These are phyloP conservation scores for Phylloporus scabripes DNA, from an alignment of 768 basidiomycete genomes.

Conservation along the genomic window DNA sequence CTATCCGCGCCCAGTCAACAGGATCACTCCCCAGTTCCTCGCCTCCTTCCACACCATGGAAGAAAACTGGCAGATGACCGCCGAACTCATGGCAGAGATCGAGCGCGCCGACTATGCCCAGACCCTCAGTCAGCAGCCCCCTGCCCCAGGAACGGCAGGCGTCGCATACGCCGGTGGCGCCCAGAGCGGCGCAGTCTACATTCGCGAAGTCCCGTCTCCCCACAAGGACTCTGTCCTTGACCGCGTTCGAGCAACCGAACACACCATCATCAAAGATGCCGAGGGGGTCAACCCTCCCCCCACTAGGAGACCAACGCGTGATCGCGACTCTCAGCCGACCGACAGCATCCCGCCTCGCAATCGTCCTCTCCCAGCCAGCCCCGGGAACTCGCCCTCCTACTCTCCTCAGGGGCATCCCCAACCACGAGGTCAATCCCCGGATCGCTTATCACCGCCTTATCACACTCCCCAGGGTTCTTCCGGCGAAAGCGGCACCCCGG, in stretches of 20 bases:
- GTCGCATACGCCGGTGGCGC: slow-evolving; percentile 45
- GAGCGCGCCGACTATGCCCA: slow-evolving; percentile 67
- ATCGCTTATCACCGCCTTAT: slow-evolving; percentile 48
- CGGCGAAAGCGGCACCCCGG: slow-evolving; percentile 35
- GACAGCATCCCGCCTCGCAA: slow-evolving; percentile 22
- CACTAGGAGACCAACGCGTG: slow-evolving; percentile 23
- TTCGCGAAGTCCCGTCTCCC: slow-evolving; percentile 36
- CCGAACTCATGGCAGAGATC: slow-evolving; percentile 64
- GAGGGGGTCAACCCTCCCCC: background rate
- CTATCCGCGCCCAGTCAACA: slow-evolving; percentile 62
- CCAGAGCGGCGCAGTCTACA: slow-evolving; percentile 33
- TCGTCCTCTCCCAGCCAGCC: slow-evolving; percentile 32
- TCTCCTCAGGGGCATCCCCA: slow-evolving; percentile 41
- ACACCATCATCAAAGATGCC: slow-evolving; percentile 20
- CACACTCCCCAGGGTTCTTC: slow-evolving; percentile 45
- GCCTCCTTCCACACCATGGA: slow-evolving; percentile 49
- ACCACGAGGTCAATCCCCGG: slow-evolving; percentile 45
- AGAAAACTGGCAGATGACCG: slow-evolving; percentile 62
- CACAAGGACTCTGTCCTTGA: slow-evolving; percentile 51
- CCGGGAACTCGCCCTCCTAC: slow-evolving; percentile 32
- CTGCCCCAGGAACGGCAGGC: slow-evolving; percentile 36
- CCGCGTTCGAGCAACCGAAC: slow-evolving; percentile 47
- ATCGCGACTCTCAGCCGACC: slow-evolving; percentile 35
- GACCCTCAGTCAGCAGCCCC: slow-evolving; percentile 41
- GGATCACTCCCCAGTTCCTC: slow-evolving; percentile 51